Evolutionary conservation across 2,329 filamentous ascomycete species (phyloP).

Genomic region (Monilinia vaccinii-corymbosi): DNA sequence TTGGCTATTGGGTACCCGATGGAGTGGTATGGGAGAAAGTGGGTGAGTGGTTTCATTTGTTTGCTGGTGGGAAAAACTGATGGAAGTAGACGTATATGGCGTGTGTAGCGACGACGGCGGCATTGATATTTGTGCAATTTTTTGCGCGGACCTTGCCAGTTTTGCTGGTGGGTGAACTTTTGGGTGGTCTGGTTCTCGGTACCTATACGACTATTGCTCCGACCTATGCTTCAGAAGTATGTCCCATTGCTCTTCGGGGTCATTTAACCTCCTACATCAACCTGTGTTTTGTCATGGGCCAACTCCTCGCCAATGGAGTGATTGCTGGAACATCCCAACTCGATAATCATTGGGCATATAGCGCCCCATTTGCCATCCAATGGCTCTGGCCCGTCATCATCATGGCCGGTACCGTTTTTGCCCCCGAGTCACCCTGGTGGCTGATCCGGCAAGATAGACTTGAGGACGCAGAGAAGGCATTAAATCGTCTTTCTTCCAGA

Average conservation of each 20-base stretch:
- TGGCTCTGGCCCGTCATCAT: constrained; percentile 43
- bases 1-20: constrained; percentile 37
- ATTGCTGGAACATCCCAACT: constrained; percentile 29
- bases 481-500: constrained; percentile 19
- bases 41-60: constrained; percentile 8
- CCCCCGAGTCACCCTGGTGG: constrained; percentile 43
- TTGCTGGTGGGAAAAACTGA: not conserved
- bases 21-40: constrained; percentile 19
- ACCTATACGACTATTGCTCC: constrained; percentile 37
- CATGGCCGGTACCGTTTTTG: constrained; percentile 38
- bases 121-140: constrained; percentile 19
- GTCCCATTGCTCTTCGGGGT: constrained; percentile 42
- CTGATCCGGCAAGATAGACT: constrained; percentile 36
- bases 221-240: constrained; percentile 38
- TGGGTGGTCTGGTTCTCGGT: constrained; percentile 39
- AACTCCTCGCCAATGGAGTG: constrained; percentile 39
- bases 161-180: constrained; percentile 18
- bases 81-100: constrained; percentile 11
- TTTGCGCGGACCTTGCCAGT: constrained; percentile 14
- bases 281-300: constrained; percentile 42
- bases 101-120: constrained; percentile 13
- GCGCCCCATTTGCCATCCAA: constrained; percentile 34
- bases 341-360: constrained; percentile 23
- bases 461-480: constrained; percentile 32
- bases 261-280: constrained; percentile 43